These are phyloP conservation scores for Zoysia japonica DNA, from an alignment of 176 grass and related monocot species.

Conservation along the genomic window DNA sequence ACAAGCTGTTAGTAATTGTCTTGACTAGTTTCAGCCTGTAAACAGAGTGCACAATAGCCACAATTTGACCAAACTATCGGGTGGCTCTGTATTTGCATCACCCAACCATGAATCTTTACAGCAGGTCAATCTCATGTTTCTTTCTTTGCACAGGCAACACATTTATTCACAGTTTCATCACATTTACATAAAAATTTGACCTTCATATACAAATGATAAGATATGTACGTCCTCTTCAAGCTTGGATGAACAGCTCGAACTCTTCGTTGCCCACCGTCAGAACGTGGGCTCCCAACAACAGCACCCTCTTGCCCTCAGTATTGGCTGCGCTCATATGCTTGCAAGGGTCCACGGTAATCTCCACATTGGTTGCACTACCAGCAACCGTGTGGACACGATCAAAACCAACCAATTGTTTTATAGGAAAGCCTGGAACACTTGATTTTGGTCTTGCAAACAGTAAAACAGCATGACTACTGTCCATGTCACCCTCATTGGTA, in stretches of 20 bases:
- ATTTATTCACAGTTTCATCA: not conserved
- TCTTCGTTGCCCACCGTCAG: conserved; percentile 67
- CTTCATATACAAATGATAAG: not conserved
- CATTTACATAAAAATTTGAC: not conserved
- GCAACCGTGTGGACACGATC: conserved; percentile 53
- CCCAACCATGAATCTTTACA: conserved; percentile 19
- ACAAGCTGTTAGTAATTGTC: not conserved
- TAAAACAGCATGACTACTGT: conserved; percentile 66
- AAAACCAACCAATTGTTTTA: conserved; percentile 81
- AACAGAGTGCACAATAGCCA: not conserved
- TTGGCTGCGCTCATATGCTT: conserved; percentile 65
- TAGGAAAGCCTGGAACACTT: conserved; percentile 45
- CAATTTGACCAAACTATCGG: not conserved
- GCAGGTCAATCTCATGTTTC: not conserved
- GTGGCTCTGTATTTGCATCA: not conserved
- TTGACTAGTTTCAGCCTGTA: not conserved
- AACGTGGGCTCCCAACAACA: conserved; percentile 59
- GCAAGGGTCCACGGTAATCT: conserved; percentile 67
- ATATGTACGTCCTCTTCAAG: conserved; percentile 9
- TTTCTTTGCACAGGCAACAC: not conserved
- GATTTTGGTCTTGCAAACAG: conserved; percentile 55
- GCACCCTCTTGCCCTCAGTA: conserved; percentile 46
- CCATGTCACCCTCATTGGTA: conserved; percentile 59
- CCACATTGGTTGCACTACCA: conserved; percentile 41
- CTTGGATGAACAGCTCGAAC: conserved; percentile 60